Evolutionary conservation across 768 basidiomycete genomes (phyloP), one percentile per base, ranked within the genome.

Genomic region (Lepiota brunneoincarnata): DNA sequence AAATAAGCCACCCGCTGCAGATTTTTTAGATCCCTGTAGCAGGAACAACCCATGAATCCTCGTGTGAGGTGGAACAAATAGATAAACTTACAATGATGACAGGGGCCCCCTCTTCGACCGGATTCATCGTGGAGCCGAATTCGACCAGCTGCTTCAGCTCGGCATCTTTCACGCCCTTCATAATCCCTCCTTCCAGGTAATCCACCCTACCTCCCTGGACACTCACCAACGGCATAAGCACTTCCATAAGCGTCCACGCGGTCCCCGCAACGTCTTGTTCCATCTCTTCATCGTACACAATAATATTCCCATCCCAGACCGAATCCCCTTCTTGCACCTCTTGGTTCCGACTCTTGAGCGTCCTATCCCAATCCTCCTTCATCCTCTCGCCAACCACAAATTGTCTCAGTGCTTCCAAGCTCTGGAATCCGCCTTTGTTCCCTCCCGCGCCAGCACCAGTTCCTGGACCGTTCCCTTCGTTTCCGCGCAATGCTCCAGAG

Each of bases 341-440:
- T 74, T 26, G 39, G 28, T 49, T 35, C 21, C 44, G 26, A 48
- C 54, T 55, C 26, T 38, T 26, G 40, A 49, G 24, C 46, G 42
- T 48, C 4, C 17, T 18, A 28, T 31, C 42, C 91, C 92, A 95
- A 21, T 74, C 73, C 9, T 70, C 72, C 66, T 84, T 88, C 26
- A 87, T 89, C 26, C 79, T 72, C 45, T 92, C 87, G 1, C 90
- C 91, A 4, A 88, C 92, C 63, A 93, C 82, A 64, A 87, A 96
- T 62, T 89, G 86, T 46, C 86, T 83, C 51, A 96, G 72, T 0
- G 86, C 78, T 58, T 86, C 80, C 43, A 91, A 71, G 26, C 78
- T 78, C 51, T 80, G 82, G 59, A 91, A 81, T 1, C 80, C 83
- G 58, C 79, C 83, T 28, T 80, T 84, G 2, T 20, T 24, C 15